Percentiles rank a stretch among this genome's conserved stretches.
These are phyloP conservation scores for Tubosaeta brunneosetosa DNA, from an alignment of 768 basidiomycete species.

Conservation along the genomic window DNA sequence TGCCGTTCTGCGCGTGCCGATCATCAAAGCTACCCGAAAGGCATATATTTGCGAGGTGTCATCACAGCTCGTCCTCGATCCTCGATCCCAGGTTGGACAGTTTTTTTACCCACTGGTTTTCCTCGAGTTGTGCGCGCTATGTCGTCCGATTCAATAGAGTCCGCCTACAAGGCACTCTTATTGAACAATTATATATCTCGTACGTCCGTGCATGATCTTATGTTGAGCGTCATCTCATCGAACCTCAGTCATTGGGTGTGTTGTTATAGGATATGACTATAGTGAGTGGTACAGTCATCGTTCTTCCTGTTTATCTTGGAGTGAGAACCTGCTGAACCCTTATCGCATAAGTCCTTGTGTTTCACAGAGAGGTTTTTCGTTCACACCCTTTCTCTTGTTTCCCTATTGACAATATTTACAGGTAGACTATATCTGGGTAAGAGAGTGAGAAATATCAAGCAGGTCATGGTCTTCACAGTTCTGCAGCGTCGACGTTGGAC, in stretches of 20 bases:
- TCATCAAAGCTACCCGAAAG: neutral
- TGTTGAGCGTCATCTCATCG: neutral
- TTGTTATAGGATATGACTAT: neutral
- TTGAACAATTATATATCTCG: conserved; percentile 1
- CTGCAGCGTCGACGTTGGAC: neutral
- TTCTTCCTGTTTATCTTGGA: neutral
- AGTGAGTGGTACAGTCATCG: neutral
- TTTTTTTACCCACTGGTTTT: neutral
- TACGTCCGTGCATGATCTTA: neutral
- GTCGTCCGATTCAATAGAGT: neutral
- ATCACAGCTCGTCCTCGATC: neutral
- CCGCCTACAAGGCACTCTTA: neutral
- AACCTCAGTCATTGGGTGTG: neutral
- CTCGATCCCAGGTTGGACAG: neutral
- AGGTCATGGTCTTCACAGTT: neutral
- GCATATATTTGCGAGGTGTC: neutral
- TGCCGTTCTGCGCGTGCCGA: neutral
- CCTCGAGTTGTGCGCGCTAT: neutral
- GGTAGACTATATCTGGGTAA: conserved; percentile 7
- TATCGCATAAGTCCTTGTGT: conserved; percentile 21
- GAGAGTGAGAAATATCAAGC: neutral
- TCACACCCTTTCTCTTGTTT: neutral
- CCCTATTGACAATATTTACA: neutral
- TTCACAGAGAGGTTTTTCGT: neutral
- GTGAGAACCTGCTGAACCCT: neutral